Conservation (phyloP, 768 basidiomycete genomes). For the Tulasnella sp. region DNA sequence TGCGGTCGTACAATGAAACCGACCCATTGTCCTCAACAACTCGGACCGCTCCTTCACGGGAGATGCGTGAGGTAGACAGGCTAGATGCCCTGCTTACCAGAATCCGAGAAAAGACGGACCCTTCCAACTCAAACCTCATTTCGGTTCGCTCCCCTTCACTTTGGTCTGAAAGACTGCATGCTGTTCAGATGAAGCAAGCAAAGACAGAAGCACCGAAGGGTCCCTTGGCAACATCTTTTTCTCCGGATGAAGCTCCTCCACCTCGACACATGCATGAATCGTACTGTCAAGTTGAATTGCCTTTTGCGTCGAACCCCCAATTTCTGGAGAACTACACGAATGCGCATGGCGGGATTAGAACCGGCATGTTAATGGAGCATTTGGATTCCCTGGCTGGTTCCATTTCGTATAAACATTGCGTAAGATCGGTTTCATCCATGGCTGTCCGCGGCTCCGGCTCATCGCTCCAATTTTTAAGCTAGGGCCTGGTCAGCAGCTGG, state of each 20-base stretch:
- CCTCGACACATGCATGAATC: slow-evolving; percentile 63
- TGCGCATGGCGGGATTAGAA: slow-evolving; percentile 61
- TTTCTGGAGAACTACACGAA: slow-evolving; percentile 64
- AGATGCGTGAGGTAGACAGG: background rate
- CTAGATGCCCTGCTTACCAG: slow-evolving; percentile 4
- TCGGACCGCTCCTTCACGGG: background rate
- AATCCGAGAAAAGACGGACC: background rate
- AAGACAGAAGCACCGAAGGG: background rate
- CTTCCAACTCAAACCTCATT: slow-evolving; percentile 31
- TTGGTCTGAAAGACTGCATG: slow-evolving; percentile 55
- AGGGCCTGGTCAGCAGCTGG: slow-evolving; percentile 27
- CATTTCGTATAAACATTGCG: slow-evolving; percentile 66
- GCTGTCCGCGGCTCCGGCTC: background rate
- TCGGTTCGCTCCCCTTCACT: slow-evolving; percentile 45
- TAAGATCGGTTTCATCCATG: background rate
- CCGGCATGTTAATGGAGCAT: slow-evolving; percentile 69
- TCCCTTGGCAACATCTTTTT: background rate
- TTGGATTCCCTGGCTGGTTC: slow-evolving; percentile 79
- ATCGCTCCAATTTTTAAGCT: background rate
- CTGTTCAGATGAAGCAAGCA: slow-evolving; percentile 15
- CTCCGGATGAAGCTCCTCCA: slow-evolving; percentile 25
- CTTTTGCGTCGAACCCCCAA: slow-evolving; percentile 51
- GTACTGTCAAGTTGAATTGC: slow-evolving; percentile 56
- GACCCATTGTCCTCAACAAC: background rate
- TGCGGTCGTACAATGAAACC: background rate